phyloP scores from a whole-genome alignment of 257 asterid genomes.

The Ehretia macrophylla region DNA sequence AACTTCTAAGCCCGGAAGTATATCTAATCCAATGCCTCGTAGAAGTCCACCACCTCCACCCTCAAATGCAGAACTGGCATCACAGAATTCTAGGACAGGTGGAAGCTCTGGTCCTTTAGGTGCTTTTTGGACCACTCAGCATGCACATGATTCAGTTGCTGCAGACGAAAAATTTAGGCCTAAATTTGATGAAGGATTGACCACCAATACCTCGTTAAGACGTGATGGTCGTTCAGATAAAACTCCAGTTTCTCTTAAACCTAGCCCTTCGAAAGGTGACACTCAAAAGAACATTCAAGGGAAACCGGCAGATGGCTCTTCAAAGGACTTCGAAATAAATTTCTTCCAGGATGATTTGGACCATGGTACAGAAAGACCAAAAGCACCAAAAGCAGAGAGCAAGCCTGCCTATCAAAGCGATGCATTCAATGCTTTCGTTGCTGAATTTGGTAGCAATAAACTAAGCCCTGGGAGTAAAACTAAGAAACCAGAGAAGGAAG shows the following conservation, averaged over 20 bases:
- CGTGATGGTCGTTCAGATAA: conserved; percentile 34
- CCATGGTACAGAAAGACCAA: conserved; percentile 33
- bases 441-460: conserved; percentile 51
- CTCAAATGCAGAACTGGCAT: conserved; percentile 45
- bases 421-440: conserved; percentile 62
- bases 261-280: conserved; percentile 26
- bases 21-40: conserved; percentile 75
- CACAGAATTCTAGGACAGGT: conserved; percentile 40
- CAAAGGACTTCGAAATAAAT: conserved; percentile 39
- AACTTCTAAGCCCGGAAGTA: conserved; percentile 54
- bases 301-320: conserved; percentile 24
- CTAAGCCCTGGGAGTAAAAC: conserved; percentile 41
- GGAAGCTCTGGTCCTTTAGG: conserved; percentile 61
- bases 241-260: conserved; percentile 19
- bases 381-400: conserved; percentile 43
- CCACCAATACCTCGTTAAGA: conserved; percentile 31
- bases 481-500: conserved; percentile 52
- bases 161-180: conserved; percentile 49
- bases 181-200: conserved; percentile 59
- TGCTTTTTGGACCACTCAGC: conserved; percentile 89
- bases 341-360: conserved; percentile 47
- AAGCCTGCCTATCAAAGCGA: conserved; percentile 43
- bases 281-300: conserved; percentile 29
- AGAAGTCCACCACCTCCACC: conserved; percentile 92
- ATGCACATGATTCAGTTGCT: conserved; percentile 55